A percentile compares a stretch with the other conserved stretches of the same genome.
Evolutionary conservation across 1,284 basidiomycete genomes (phyloP).

Genomic region (Chondrostereum purpureum): DNA sequence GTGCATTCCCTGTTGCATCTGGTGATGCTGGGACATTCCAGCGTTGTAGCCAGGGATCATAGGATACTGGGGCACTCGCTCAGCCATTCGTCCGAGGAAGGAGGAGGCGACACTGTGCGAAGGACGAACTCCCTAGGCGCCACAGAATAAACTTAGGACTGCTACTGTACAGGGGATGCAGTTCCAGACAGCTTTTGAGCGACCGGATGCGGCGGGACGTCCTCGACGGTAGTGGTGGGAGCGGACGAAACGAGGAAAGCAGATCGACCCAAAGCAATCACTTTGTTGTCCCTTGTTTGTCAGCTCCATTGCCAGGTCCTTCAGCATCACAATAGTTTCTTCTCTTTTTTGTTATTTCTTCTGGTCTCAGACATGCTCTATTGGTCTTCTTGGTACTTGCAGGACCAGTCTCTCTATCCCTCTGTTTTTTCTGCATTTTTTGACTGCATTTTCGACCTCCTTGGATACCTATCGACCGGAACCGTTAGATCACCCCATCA

Average conservation of each 20-base stretch:
- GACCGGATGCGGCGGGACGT: background rate
- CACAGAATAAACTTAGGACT: background rate
- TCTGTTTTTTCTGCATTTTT: background rate
- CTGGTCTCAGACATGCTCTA: background rate
- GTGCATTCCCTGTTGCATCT: conserved; percentile 28
- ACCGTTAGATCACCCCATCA: background rate
- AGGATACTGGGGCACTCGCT: conserved; percentile 47
- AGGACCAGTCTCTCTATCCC: background rate
- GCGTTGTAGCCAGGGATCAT: conserved; percentile 43
- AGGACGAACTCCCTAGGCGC: background rate
- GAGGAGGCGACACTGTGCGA: background rate
- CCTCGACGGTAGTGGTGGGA: background rate
- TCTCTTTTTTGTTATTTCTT: background rate
- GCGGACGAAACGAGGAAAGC: background rate
- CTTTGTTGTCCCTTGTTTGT: background rate
- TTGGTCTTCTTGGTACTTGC: background rate
- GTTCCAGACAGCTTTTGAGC: background rate
- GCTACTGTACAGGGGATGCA: background rate
- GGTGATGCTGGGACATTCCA: conserved; percentile 38
- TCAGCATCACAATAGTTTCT: too few relatives aligned
- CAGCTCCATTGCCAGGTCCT: too few relatives aligned
- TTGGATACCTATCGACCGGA: background rate
- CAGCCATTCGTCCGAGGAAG: conserved; percentile 44
- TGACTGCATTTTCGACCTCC: background rate
- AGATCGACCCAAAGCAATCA: background rate